Evolutionary conservation across 352 stramenopile species (phyloP).

Genomic region (Globisporangium lucens): DNA sequence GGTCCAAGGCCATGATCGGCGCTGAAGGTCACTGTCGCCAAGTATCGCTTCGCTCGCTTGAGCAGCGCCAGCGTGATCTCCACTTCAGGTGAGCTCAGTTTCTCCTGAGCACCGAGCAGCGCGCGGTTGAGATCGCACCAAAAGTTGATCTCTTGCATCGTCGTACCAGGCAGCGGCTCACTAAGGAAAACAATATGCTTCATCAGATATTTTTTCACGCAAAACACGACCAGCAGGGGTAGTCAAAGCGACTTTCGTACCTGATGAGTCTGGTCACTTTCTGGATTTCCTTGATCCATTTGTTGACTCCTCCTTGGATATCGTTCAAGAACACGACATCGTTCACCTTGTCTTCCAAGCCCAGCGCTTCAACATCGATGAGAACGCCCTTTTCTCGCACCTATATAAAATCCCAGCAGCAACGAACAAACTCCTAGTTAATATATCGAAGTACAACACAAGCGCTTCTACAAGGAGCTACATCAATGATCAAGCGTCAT

Average conservation of each 20-base stretch:
- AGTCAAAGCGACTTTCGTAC: conserved; percentile 14
- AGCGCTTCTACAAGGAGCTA: not conserved
- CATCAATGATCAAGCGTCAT: not conserved
- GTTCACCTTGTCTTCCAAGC: conserved; percentile 78
- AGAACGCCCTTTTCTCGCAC: conserved; percentile 69
- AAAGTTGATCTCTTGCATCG: conserved; percentile 95
- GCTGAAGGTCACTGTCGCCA: conserved; percentile 90
- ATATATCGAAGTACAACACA: not conserved
- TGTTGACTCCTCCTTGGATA: conserved; percentile 88
- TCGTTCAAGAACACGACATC: conserved; percentile 85
- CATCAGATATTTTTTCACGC: not conserved
- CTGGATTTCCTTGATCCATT: conserved; percentile 95
- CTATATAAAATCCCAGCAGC: conserved; percentile 13
- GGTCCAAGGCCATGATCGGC: conserved; percentile 86
- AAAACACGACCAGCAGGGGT: not conserved
- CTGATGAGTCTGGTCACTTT: conserved; percentile 90
- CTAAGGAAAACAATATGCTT: conserved; percentile 17
- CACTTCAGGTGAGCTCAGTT: conserved; percentile 86
- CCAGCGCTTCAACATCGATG: conserved; percentile 81
- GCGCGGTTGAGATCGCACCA: conserved; percentile 91
- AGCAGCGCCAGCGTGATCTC: conserved; percentile 90
- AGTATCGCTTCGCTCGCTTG: conserved; percentile 90
- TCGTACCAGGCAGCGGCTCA: conserved; percentile 81
- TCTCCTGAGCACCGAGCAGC: conserved; percentile 81
- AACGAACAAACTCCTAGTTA: not conserved